Conservation (phyloP, 116 monocot species). For the Papilionanthe hybrid region DNA sequence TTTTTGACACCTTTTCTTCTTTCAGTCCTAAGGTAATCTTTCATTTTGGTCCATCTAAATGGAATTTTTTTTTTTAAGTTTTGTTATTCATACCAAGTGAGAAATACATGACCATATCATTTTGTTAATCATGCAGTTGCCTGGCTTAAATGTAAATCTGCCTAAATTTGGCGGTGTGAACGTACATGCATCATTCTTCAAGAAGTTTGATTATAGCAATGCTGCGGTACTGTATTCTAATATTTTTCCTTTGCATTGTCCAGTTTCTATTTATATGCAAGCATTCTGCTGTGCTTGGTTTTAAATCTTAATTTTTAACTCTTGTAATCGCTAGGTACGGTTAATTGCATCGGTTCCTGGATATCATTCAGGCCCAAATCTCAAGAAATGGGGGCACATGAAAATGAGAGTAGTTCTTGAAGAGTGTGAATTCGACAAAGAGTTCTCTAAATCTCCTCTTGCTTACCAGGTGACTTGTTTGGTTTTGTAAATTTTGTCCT, state of each 20-base stretch:
- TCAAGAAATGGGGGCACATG: constrained; percentile 96
- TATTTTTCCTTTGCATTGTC: not conserved
- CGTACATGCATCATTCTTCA: constrained; percentile 79
- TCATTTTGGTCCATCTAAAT: not conserved
- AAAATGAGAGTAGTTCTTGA: constrained; percentile 69
- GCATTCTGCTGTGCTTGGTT: not conserved
- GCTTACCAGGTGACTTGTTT: constrained; percentile 66
- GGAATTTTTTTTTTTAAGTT: not conserved
- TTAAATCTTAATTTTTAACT: not conserved
- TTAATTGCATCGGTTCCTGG: constrained; percentile 95
- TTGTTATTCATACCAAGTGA: not conserved
- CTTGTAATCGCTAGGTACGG: constrained; percentile 49
- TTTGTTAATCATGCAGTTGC: constrained; percentile 53
- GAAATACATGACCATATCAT: not conserved
- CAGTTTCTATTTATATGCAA: not conserved
- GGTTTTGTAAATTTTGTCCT: not conserved
- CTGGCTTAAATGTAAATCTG: constrained; percentile 58
- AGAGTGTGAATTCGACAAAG: constrained; percentile 62
- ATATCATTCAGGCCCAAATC: constrained; percentile 72
- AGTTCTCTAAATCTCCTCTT: constrained; percentile 76
- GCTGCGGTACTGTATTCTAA: constrained; percentile 39
- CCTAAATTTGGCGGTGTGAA: constrained; percentile 49
- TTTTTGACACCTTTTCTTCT: not conserved
- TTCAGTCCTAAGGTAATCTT: not conserved
- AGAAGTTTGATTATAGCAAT: constrained; percentile 84